Base-by-base conservation (phyloP, 805 yeast species). In the Kodamaea kakaduensis region DNA sequence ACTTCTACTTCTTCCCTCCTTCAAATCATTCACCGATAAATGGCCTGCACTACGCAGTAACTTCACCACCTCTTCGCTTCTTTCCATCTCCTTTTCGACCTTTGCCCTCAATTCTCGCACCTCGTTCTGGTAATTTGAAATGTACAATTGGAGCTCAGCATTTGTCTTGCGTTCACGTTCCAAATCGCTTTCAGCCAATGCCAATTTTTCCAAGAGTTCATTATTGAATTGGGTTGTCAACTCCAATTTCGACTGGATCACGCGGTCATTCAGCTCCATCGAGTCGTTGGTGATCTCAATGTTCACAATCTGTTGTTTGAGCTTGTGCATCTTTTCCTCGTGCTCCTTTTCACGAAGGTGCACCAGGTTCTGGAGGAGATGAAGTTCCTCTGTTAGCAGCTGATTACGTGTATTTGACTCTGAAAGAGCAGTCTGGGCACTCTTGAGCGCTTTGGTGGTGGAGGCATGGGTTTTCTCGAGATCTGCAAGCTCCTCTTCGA, bases 231-330 rank as follows among this genome's bases (percentile, higher is more conserved):
- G 69, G 24, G 53, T 60, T 8, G 66, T 48, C 6, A 55, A 41
- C 29, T 51, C 59, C 13, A 66, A 47, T 35, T 64, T 63, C 41
- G 45, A 53, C n/a, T 45, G 49, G 1, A 62, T 37, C 3, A 67
- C 46, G 7, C 74, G 48, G 38, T 66, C 69, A 18, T 59, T 54
- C 17, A 61, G 52, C 36, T 60, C 64, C 60, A 64, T 58, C 32
- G 51, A 56, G 36, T 69, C 74, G 42, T 68, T 67, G 16, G 51
- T 48, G n/a, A 68, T 67, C 40, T 69, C 74, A 16, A 62, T 51
- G n/a, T 59, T 52, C 4, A 67, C 67, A 19, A 68, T 44, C 26
- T 55, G 48, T 29, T 53, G 58, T 36, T 54, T 59, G 20, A 65
- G 48, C 2, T 36, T 34, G 1, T 42, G 40, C 9, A 54, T 44